phyloP scores from a whole-genome alignment of 805 yeast species.

The Myxozyma sirexii region DNA sequence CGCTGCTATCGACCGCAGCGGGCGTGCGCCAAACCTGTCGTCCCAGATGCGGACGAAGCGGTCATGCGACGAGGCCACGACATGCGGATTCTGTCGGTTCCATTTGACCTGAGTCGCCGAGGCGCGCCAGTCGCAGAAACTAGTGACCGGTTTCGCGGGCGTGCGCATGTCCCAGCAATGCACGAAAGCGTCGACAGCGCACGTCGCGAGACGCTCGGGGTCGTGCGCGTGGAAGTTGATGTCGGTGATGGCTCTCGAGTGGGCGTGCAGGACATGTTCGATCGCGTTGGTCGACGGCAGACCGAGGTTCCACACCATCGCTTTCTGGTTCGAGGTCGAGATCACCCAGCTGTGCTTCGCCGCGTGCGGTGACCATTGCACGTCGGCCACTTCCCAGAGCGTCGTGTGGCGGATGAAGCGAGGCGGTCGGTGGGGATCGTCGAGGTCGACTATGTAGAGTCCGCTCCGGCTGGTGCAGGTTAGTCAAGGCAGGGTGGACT shows the following conservation, averaged over 20 bases:
- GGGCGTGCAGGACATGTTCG: slow-evolving; percentile 85
- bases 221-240: slow-evolving; percentile 86
- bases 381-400: slow-evolving; percentile 98
- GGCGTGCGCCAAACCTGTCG: slow-evolving; percentile 74
- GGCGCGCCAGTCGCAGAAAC: slow-evolving; percentile 93
- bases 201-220: slow-evolving; percentile 87
- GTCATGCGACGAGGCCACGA: slow-evolving; percentile 86
- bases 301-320: slow-evolving; percentile 88
- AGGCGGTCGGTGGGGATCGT: slow-evolving; percentile 94
- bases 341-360: slow-evolving; percentile 88
- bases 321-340: slow-evolving; percentile 93
- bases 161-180: slow-evolving; percentile 89
- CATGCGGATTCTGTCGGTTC: slow-evolving; percentile 74
- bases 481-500: too few species aligned
- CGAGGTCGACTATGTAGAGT: slow-evolving; percentile 84
- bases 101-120: slow-evolving; percentile 95
- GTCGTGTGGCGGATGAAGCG: slow-evolving; percentile 90
- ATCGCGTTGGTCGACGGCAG: slow-evolving; percentile 73
- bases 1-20: slow-evolving; percentile 67
- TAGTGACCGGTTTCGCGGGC: slow-evolving; percentile 66
- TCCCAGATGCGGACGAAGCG: slow-evolving; percentile 86
- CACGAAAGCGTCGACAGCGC: slow-evolving; percentile 87
- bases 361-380: slow-evolving; percentile 95
- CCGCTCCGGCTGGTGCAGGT: slow-evolving; percentile 57
- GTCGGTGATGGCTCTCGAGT: slow-evolving; percentile 91